Evolutionary conservation across 2,329 filamentous ascomycete species (phyloP).

Genomic region (Aspergillus sp.): DNA sequence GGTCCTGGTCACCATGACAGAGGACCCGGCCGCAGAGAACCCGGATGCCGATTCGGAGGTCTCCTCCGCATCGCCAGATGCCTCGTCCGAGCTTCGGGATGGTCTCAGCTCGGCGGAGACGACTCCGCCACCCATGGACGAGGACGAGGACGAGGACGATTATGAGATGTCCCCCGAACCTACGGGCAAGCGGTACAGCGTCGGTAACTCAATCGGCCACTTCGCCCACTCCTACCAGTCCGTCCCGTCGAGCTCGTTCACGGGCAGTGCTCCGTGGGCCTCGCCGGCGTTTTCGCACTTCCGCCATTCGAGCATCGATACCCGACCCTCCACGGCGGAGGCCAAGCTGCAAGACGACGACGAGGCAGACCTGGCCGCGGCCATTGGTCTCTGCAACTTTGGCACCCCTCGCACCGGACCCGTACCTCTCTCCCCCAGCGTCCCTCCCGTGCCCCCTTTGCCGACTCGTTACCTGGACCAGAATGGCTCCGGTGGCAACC

Average conservation of each 20-base stretch:
- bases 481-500: constrained; percentile 63
- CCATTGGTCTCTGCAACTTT: constrained; percentile 86
- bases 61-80: constrained; percentile 77
- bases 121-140: constrained; percentile 79
- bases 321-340: constrained; percentile 76
- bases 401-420: constrained; percentile 71
- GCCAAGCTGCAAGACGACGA: constrained; percentile 74
- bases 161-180: constrained; percentile 49
- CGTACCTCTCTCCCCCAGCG: constrained; percentile 64
- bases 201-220: constrained; percentile 39
- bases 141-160: constrained; percentile 54
- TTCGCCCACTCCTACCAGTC: constrained; percentile 83
- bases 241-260: constrained; percentile 56
- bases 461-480: constrained; percentile 73
- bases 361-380: constrained; percentile 83
- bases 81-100: constrained; percentile 73
- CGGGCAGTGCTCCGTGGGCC: constrained; percentile 51
- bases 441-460: constrained; percentile 83
- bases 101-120: constrained; percentile 85
- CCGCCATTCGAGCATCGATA: constrained; percentile 73
- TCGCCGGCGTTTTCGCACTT: constrained; percentile 55
- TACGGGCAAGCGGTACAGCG: constrained; percentile 58
- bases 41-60: constrained; percentile 73
- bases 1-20: constrained; percentile 91
- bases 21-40: constrained; percentile 62